These are phyloP conservation scores for Rhododendron ferrugineum DNA, from an alignment of 148 eudicot genomes.

Conservation along the genomic window DNA sequence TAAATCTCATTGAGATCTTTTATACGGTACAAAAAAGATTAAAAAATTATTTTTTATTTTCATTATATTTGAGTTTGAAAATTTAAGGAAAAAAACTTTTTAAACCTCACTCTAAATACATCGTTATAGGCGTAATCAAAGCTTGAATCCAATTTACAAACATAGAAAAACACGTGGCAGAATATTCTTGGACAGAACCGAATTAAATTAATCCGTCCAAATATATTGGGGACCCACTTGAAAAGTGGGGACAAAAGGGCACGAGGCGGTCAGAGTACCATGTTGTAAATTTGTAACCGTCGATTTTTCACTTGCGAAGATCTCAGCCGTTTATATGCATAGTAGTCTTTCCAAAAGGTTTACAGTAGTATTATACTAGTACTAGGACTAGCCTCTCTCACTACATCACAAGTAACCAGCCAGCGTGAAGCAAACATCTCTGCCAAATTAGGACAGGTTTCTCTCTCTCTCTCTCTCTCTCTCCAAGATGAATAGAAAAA, in stretches of 20 bases:
- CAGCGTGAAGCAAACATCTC: neutral
- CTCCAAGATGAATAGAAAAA: neutral
- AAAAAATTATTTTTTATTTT: too few species aligned
- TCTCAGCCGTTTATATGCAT: neutral
- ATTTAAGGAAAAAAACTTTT: too few species aligned
- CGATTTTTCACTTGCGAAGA: neutral
- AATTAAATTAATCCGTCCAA: too few species aligned
- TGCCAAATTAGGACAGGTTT: neutral
- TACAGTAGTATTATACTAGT: too few species aligned
- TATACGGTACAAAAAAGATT: too few species aligned
- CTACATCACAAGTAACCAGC: neutral
- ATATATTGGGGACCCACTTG: neutral
- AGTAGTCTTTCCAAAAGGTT: neutral
- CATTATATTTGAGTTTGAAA: too few species aligned
- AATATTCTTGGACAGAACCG: too few species aligned
- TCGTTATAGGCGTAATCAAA: too few species aligned
- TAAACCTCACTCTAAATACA: too few species aligned
- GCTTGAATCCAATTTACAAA: too few species aligned
- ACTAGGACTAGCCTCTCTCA: neutral
- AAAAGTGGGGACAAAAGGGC: neutral
- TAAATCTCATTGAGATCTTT: too few species aligned
- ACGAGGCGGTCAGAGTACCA: neutral
- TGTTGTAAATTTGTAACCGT: neutral
- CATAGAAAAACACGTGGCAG: neutral
- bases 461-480: neutral